These are phyloP conservation scores for Lipomyces yamanashiensis DNA, from an alignment of 805 yeast species.

Conservation along the genomic window DNA sequence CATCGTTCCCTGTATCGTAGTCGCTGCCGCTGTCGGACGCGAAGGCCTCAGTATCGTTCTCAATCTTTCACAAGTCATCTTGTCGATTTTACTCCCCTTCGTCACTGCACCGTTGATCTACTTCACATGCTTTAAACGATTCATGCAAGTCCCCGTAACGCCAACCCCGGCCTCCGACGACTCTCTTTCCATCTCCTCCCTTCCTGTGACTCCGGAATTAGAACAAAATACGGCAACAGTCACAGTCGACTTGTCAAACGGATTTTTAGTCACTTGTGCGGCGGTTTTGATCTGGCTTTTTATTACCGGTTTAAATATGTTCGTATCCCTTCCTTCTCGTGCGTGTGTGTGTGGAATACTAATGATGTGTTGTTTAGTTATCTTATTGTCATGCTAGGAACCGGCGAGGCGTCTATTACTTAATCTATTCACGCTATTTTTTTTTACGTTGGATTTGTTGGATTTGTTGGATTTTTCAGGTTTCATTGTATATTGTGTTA, in stretches of 20 bases:
- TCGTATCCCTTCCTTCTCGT: conserved; percentile 41
- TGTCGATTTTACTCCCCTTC: conserved; percentile 81
- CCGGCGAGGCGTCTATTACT: conserved; percentile 46
- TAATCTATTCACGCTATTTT: neutral
- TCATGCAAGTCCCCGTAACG: conserved; percentile 55
- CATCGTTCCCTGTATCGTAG: conserved; percentile 78
- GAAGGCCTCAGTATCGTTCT: conserved; percentile 71
- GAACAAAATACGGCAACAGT: neutral
- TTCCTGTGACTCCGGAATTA: too few species aligned
- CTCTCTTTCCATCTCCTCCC: too few species aligned
- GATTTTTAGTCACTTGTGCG: conserved; percentile 57
- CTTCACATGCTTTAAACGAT: conserved; percentile 69
- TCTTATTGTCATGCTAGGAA: conserved; percentile 55
- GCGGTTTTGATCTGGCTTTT: conserved; percentile 71
- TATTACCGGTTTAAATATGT: conserved; percentile 70
- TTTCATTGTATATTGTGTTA: neutral
- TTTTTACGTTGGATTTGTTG: neutral
- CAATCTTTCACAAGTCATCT: conserved; percentile 83
- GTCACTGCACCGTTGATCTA: conserved; percentile 83
- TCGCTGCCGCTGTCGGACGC: conserved; percentile 73
- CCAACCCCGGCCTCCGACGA: neutral
- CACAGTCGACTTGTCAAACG: conserved; percentile 53
- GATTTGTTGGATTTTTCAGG: neutral
- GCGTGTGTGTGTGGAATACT: neutral
- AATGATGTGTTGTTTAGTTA: conserved; percentile 10